Base-by-base conservation (phyloP, 371 early-diverging fungal genomes). In the Mucor irregularis region DNA sequence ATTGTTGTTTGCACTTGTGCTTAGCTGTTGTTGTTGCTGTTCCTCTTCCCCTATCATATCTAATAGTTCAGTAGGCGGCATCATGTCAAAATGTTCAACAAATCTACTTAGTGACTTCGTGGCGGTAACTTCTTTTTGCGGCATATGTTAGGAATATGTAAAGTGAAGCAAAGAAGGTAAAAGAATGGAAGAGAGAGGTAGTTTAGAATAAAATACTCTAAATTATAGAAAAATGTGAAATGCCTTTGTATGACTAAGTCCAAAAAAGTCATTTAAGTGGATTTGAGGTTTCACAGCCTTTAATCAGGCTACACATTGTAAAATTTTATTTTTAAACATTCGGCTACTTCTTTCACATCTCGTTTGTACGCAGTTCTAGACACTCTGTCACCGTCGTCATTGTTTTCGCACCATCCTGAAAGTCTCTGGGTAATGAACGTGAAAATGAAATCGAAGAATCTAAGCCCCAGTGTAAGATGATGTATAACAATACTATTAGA, bases 341-440 rank as follows among this genome's bases (percentile, higher is more conserved):
- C 37, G 14, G 58, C 58, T 21, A 50, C 58, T n/a, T 35, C 22
- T 42, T 58, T 50, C 50, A 50, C 49, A 22, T 49, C 58, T n/a
- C 13, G 2, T 5, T 22, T 40, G 14, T n/a, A n/a, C n/a, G n/a
- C n/a, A 17, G 50, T 37, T 50, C 58, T 58, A 40, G 49, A 24
- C 30, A 34, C 35, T 29, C 50, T 43, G 9, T 43, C 21, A 4
- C 22, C 22, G 21, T 42, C 33, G 1, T 42, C 53, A 22, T 21
- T 33, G 13, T 49, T n/a, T 22, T 24, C 5, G 24, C 9, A 44
- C 49, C 56, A 48, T 14, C 31, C 48, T 6, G 49, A 40, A 48
- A 46, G 48, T 5, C 56, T 9, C 26, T 56, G 47, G 0, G 56
- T 48, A 22, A 50, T 49, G 58, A n/a, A 50, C 58, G 37, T 49